Conservation (phyloP, 2,329 filamentous ascomycete species). For the Pseudogymnoascus sp. region DNA sequence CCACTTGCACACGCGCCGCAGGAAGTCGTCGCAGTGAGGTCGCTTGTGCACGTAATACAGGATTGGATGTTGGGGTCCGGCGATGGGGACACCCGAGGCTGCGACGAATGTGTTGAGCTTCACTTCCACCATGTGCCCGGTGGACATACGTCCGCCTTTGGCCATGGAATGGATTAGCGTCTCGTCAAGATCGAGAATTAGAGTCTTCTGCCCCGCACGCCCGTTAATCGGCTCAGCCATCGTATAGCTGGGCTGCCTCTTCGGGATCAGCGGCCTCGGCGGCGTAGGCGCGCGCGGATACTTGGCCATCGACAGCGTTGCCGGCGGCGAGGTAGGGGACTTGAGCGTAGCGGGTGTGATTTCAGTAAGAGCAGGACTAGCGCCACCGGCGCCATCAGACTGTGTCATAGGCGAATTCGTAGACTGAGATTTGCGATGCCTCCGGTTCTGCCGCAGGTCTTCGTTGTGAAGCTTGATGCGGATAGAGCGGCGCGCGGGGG, state of each 20-base stretch:
- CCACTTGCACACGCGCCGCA: slow-evolving; percentile 90
- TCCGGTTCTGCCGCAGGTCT: slow-evolving; percentile 64
- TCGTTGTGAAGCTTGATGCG: slow-evolving; percentile 85
- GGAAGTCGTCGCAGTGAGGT: slow-evolving; percentile 91
- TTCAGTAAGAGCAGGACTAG: slow-evolving; percentile 34
- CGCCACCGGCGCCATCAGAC: slow-evolving; percentile 32
- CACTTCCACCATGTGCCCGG: slow-evolving; percentile 98
- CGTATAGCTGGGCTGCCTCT: slow-evolving; percentile 80
- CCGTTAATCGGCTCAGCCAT: slow-evolving; percentile 41
- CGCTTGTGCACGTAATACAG: slow-evolving; percentile 98
- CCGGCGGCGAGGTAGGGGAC: slow-evolving; percentile 79
- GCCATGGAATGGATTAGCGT: slow-evolving; percentile 97
- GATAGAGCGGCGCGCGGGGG: slow-evolving; percentile 69
- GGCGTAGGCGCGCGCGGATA: slow-evolving; percentile 87
- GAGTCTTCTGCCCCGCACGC: slow-evolving; percentile 70
- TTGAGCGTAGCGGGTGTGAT: slow-evolving; percentile 75
- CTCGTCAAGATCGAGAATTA: slow-evolving; percentile 93
- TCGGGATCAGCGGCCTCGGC: slow-evolving; percentile 81
- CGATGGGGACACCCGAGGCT: slow-evolving; percentile 54
- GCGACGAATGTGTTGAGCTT: slow-evolving; percentile 68
- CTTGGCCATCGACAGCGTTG: slow-evolving; percentile 62
- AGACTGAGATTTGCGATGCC: slow-evolving; percentile 55
- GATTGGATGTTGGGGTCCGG: slow-evolving; percentile 88
- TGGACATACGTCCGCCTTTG: slow-evolving; percentile 90
- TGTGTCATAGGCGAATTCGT: slow-evolving; percentile 36